phyloP scores from a whole-genome alignment of 2,329 filamentous ascomycete species.

The Aspergillus uvarum region DNA sequence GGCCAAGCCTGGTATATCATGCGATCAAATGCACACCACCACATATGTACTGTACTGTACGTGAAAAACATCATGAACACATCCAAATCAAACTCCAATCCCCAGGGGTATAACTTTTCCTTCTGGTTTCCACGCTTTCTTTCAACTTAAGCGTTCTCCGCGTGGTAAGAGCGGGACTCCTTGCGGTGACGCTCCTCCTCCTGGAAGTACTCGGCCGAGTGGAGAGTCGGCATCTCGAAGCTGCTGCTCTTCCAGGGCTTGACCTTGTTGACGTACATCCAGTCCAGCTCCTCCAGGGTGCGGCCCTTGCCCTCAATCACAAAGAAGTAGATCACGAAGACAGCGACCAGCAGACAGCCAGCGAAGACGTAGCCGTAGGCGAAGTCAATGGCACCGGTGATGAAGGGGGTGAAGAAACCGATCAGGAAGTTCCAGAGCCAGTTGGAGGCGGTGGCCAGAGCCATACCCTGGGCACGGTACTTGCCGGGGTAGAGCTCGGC shows the following conservation, averaged over 20 bases:
- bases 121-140: background rate
- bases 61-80: background rate
- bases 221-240: constrained; percentile 37
- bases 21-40: background rate
- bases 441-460: constrained; percentile 75
- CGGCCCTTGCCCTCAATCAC: constrained; percentile 71
- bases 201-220: constrained; percentile 15
- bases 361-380: constrained; percentile 76
- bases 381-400: constrained; percentile 69
- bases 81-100: background rate
- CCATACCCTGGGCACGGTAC: constrained; percentile 71
- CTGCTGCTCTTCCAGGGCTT: constrained; percentile 59
- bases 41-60: background rate
- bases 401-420: constrained; percentile 76
- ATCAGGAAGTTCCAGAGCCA: constrained; percentile 73
- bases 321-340: constrained; percentile 67
- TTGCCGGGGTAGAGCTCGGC: constrained; percentile 46
- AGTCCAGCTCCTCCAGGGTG: constrained; percentile 72
- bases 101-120: background rate
- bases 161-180: constrained; percentile 25
- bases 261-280: constrained; percentile 66
- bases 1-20: background rate
- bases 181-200: constrained; percentile 20
- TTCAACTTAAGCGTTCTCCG: constrained; percentile 28
- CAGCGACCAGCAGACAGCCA: constrained; percentile 65